Evolutionary conservation across 2,329 filamentous ascomycete genomes (phyloP).

Genomic region (Cytospora piceae): DNA sequence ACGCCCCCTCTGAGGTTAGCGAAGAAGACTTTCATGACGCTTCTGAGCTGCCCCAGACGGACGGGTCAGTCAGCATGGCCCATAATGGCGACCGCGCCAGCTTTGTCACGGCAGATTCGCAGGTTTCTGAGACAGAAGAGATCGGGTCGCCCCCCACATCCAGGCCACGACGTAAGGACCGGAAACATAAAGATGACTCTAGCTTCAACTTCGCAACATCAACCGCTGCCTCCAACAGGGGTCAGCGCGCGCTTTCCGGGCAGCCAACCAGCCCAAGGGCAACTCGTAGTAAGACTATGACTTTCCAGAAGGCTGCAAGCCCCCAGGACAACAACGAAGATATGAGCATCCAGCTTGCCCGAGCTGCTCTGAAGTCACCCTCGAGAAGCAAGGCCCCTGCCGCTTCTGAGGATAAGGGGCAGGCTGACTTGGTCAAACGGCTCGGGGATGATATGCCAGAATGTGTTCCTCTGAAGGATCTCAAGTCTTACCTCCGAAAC

Average conservation of each 20-base stretch:
- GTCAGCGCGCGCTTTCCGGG: conserved; percentile 13
- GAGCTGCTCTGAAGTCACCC: conserved; percentile 39
- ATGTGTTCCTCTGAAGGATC: conserved; percentile 54
- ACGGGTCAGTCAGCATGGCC: conserved; percentile 3
- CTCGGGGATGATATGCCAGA: conserved; percentile 56
- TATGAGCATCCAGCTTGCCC: conserved; percentile 38
- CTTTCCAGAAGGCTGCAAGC: conserved; percentile 24
- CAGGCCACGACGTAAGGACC: conserved; percentile 13
- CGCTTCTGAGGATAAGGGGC: conserved; percentile 41
- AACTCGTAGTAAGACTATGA: conserved; percentile 31
- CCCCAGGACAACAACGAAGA: conserved; percentile 34
- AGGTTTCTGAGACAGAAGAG: conserved; percentile 23
- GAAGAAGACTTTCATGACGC: conserved; percentile 22
- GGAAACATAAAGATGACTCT: conserved; percentile 12
- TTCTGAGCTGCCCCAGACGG: conserved; percentile 9
- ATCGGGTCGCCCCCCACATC: conserved; percentile 1
- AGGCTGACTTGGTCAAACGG: conserved; percentile 47
- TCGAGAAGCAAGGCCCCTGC: conserved; percentile 30
- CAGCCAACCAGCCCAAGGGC: conserved; percentile 25
- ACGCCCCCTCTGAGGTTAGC: background rate
- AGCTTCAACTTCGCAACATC: conserved; percentile 7
- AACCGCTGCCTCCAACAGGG: conserved; percentile 1
- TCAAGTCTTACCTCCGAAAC: conserved; percentile 55
- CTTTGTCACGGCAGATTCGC: conserved; percentile 22
- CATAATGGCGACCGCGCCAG: conserved; percentile 19